Conservation (phyloP, 768 basidiomycete species). For the Xerocomellus intermedius region DNA sequence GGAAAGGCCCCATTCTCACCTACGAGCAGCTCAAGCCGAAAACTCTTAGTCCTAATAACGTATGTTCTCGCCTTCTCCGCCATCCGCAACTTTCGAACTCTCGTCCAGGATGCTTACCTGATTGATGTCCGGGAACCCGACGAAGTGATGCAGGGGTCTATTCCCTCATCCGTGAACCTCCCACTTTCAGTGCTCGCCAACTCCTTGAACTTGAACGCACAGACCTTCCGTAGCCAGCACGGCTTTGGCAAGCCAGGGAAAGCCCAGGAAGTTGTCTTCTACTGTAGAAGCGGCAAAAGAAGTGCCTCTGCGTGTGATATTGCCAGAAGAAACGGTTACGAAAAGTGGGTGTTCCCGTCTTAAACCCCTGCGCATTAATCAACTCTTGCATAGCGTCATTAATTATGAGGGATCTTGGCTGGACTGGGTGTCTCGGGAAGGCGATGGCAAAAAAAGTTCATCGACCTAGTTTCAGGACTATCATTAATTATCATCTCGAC, state of each 20-base stretch:
- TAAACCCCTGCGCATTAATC: background rate
- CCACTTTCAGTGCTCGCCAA: conserved; percentile 77
- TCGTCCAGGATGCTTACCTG: conserved; percentile 59
- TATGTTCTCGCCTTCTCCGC: conserved; percentile 25
- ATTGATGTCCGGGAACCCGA: conserved; percentile 94
- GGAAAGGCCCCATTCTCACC: conserved; percentile 68
- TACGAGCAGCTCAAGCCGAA: conserved; percentile 83
- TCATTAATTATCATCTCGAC: background rate
- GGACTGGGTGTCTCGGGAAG: conserved; percentile 69
- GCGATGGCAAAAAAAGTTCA: conserved; percentile 39
- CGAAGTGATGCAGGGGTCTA: conserved; percentile 88
- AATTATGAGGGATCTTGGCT: conserved; percentile 90
- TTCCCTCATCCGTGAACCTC: conserved; percentile 88
- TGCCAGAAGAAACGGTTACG: conserved; percentile 77
- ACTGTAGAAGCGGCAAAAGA: conserved; percentile 86
- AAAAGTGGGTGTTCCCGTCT: conserved; percentile 53
- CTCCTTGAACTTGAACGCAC: conserved; percentile 56
- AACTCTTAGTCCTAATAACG: conserved; percentile 71
- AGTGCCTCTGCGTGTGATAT: conserved; percentile 80
- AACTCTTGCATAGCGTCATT: conserved; percentile 40
- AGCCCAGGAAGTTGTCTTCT: conserved; percentile 79
- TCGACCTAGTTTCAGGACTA: conserved; percentile 1
- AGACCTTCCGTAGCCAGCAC: conserved; percentile 57
- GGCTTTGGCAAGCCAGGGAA: conserved; percentile 74
- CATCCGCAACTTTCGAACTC: conserved; percentile 10